Conservation (phyloP, 164 flowering plant genomes). For the Tinospora cordifolia region DNA sequence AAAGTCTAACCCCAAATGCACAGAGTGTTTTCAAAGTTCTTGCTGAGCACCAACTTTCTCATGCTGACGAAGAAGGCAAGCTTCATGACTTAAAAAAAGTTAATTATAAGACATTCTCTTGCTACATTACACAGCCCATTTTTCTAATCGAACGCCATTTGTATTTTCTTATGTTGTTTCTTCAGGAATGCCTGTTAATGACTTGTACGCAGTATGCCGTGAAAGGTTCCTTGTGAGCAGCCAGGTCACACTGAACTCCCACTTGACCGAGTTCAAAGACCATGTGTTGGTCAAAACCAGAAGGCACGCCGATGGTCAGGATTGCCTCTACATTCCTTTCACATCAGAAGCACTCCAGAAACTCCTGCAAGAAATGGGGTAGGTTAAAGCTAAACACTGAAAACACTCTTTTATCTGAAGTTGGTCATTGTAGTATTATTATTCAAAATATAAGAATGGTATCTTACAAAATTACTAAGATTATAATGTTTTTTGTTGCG, state of each 20-base stretch:
- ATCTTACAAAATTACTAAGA: too few relatives aligned
- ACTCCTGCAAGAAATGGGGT: constrained; percentile 43
- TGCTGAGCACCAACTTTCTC: constrained; percentile 72
- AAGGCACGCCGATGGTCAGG: constrained; percentile 78
- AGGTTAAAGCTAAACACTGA: too few relatives aligned
- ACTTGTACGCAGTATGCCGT: constrained; percentile 57
- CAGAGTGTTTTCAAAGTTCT: constrained; percentile 88
- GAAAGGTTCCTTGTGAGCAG: constrained; percentile 44
- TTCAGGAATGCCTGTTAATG: constrained; percentile 67
- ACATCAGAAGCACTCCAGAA: constrained; percentile 66
- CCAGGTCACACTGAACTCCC: constrained; percentile 57
- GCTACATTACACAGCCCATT: background rate
- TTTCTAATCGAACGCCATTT: background rate
- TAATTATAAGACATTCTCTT: background rate
- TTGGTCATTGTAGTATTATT: too few relatives aligned
- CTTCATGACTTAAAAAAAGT: constrained; percentile 5
- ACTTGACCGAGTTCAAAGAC: constrained; percentile 93
- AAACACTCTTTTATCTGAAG: too few relatives aligned
- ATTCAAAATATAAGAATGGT: too few relatives aligned
- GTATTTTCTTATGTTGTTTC: background rate
- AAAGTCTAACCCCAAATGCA: constrained; percentile 96
- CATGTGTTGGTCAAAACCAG: constrained; percentile 82
- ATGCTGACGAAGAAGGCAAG: constrained; percentile 84
- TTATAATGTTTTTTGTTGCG: too few relatives aligned
- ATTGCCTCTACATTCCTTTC: constrained; percentile 77